A percentile compares a stretch with the other conserved stretches of the same genome.
Evolutionary conservation across 2,329 filamentous ascomycete species (phyloP).

Genomic region (Pseudocercospora ulei): DNA sequence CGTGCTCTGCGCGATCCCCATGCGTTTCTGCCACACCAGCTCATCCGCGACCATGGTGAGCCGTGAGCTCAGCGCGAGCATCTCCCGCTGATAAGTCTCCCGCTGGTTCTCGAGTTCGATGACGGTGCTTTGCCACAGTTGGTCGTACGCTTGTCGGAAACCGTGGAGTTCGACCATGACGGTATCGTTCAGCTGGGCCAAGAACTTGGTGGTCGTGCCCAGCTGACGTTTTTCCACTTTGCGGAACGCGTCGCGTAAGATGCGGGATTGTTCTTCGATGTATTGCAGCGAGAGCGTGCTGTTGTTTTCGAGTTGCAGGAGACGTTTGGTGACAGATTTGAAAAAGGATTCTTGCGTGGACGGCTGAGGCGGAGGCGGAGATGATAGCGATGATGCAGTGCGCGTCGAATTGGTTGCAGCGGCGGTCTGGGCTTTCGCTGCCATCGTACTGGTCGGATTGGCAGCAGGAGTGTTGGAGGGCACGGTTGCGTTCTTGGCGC

Average conservation of each 20-base stretch:
- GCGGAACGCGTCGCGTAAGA: slow-evolving; percentile 75
- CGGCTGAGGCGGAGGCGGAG: slow-evolving; percentile 47
- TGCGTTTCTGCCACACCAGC: slow-evolving; percentile 70
- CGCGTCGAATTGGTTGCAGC: slow-evolving; percentile 12
- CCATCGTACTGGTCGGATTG: not conserved
- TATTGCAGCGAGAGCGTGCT: slow-evolving; percentile 88
- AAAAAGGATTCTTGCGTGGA: slow-evolving; percentile 97
- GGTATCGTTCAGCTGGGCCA: slow-evolving; percentile 76
- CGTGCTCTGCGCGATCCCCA: slow-evolving; percentile 84
- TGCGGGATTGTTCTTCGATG: slow-evolving; percentile 88
- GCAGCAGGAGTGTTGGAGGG: not conserved
- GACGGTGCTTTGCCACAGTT: slow-evolving; percentile 92
- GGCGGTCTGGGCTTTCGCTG: slow-evolving; percentile 2
- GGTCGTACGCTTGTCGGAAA: slow-evolving; percentile 79
- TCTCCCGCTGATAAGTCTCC: slow-evolving; percentile 71
- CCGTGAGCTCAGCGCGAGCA: slow-evolving; percentile 67
- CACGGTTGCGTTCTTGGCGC: not conserved
- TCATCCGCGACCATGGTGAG: slow-evolving; percentile 90
- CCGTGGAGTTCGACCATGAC: slow-evolving; percentile 70
- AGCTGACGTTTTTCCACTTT: slow-evolving; percentile 82
- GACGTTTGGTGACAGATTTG: slow-evolving; percentile 86
- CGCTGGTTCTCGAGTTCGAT: slow-evolving; percentile 83
- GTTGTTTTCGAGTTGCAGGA: slow-evolving; percentile 84
- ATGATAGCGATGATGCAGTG: slow-evolving; percentile 10
- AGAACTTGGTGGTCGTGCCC: slow-evolving; percentile 68